These are phyloP conservation scores for Arabidopsis hybrid DNA, from an alignment of 441 rosid species.

Conservation along the genomic window DNA sequence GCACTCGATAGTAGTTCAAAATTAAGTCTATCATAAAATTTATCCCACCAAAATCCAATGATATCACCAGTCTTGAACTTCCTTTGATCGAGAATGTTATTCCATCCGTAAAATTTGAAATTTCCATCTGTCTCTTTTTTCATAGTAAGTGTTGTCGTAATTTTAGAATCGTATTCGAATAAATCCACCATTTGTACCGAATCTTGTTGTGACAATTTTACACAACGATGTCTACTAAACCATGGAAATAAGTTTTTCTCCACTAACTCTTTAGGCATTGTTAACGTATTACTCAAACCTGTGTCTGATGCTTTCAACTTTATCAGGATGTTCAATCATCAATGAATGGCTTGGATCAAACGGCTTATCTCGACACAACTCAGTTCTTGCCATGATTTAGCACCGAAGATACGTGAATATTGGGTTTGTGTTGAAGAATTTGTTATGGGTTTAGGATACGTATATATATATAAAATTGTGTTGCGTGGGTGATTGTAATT, in stretches of 20 bases:
- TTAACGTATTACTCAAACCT: not conserved
- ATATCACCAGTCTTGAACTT: not conserved
- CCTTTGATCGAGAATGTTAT: not conserved
- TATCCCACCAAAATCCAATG: slow-evolving; percentile 8
- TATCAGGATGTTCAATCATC: slow-evolving; percentile 2
- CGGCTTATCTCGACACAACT: not conserved
- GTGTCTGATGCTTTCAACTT: slow-evolving; percentile 12
- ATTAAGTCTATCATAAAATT: not conserved
- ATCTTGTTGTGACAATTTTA: not conserved
- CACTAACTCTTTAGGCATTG: not conserved
- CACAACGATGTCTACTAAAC: not conserved
- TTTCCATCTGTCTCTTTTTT: not conserved
- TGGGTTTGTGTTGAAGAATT: not conserved
- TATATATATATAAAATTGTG: not conserved
- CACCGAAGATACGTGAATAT: no score
- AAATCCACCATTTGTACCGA: not conserved
- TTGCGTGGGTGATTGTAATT: not conserved
- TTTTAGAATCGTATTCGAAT: not conserved
- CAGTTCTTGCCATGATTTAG: not conserved
- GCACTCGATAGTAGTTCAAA: not conserved
- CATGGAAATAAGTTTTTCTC: not conserved
- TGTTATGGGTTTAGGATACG: not conserved
- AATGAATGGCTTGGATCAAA: slow-evolving; percentile 7
- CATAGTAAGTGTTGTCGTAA: slow-evolving; percentile 2
- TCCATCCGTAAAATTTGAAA: slow-evolving; percentile 4